Base-by-base conservation (phyloP, 805 yeast species). In the Candida ipomoeae region DNA sequence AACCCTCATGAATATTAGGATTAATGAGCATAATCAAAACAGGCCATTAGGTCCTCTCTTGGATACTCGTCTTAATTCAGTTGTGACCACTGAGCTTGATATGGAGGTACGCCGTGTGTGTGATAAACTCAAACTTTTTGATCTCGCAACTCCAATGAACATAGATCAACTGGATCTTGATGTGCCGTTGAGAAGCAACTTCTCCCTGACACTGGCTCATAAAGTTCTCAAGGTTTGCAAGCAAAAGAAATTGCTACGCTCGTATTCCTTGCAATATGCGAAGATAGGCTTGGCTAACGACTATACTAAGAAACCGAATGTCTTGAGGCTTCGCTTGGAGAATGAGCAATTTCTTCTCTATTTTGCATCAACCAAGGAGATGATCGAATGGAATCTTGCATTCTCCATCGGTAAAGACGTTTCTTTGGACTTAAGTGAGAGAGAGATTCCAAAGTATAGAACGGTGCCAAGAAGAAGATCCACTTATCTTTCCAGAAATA, bases 211-310 rank as follows among this genome's bases (percentile, higher is more conserved):
- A 6, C 34, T 26, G 40, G 46, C 46, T 15, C 34, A 34, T 35
- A 34, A 36, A 23, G 40, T 35, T n/a, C 34, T 44, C 34, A 53
- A 38, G 10, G 20, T 5, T 20, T 34, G 40, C 41, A 42, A 44
- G 21, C 48, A 44, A 14, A 41, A 40, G 32, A 43, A 41, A 11
- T 44, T 86, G 31, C 58, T 78, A n/a, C 75, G 84, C 55, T 80
- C 89, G 0, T 91, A 82, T 65, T 83, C 96, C 1, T 73, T 92
- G 36, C 98, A 94, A 66, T 84, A 84, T 67, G 91, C 94, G 11
- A 83, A 78, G 59, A 69, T 88, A 41, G 99, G 99, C 0, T 71
- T 89, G 13, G 97, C 98, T 0, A 74, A 81, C 1, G 99, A 92
- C 67, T 89, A 89, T 66, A 79, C 77, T 50, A 89, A 89, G 64